Conservation (phyloP, 2,329 filamentous ascomycete genomes). For the Paradendryphiella salina region DNA sequence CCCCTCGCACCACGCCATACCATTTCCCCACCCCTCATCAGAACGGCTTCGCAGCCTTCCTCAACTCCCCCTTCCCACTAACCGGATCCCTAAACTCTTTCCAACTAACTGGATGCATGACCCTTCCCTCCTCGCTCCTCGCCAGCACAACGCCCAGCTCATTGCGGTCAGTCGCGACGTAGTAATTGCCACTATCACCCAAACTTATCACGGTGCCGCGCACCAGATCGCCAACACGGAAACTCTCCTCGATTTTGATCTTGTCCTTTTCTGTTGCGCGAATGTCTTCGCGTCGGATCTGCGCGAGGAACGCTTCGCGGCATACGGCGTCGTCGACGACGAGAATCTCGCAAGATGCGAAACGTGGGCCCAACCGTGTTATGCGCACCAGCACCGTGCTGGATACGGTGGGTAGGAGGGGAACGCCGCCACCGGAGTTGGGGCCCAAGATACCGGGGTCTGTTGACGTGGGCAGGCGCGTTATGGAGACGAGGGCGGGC, state of each 20-base stretch:
- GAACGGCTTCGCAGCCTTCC: constrained; percentile 94
- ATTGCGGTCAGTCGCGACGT: constrained; percentile 88
- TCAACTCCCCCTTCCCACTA: constrained; percentile 73
- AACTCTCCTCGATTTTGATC: constrained; percentile 86
- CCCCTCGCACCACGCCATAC: neutral
- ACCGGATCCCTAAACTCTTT: constrained; percentile 87
- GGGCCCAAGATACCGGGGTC: constrained; percentile 27
- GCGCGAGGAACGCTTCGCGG: constrained; percentile 79
- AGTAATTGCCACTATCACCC: constrained; percentile 94
- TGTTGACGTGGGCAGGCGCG: constrained; percentile 23
- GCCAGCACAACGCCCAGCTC: constrained; percentile 94
- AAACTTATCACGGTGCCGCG: constrained; percentile 84
- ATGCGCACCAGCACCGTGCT: constrained; percentile 82
- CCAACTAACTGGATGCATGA: constrained; percentile 94
- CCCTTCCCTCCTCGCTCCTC: constrained; percentile 80
- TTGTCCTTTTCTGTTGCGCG: constrained; percentile 94
- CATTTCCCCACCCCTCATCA: constrained; percentile 11
- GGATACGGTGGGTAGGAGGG: constrained; percentile 79
- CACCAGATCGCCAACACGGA: constrained; percentile 90
- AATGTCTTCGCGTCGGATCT: constrained; percentile 88
- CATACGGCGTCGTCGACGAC: constrained; percentile 70
- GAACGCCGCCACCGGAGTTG: constrained; percentile 55
- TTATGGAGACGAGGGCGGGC: constrained; percentile 47
- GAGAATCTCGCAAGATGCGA: constrained; percentile 84
- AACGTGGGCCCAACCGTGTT: constrained; percentile 79